Percentiles rank a stretch among this genome's conserved stretches.
phyloP scores from a whole-genome alignment of 2,329 filamentous ascomycete genomes.

The Paraphaeosphaeria sporulosa region DNA sequence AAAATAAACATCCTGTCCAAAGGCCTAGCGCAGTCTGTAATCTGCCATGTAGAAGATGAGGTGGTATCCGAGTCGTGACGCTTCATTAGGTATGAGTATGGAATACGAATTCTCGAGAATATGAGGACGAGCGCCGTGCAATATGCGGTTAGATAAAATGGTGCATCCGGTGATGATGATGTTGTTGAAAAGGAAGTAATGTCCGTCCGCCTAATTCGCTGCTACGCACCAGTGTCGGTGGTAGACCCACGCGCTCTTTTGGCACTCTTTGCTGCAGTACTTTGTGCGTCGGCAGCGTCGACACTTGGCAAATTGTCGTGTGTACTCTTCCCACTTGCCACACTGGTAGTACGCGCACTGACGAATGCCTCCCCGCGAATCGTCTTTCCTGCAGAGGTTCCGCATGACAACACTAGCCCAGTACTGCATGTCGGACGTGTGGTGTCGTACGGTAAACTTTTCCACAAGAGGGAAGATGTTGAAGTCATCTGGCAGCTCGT shows the following conservation, averaged over 20 bases:
- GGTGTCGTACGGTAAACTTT: slow-evolving; percentile 95
- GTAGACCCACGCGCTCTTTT: slow-evolving; percentile 98
- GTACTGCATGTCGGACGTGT: slow-evolving; percentile 98
- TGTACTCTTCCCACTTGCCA: slow-evolving; percentile 97
- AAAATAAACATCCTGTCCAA: slow-evolving; percentile 35
- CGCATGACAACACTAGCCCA: slow-evolving; percentile 99
- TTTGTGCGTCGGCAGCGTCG: slow-evolving; percentile 94
- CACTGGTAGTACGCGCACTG: slow-evolving; percentile 99
- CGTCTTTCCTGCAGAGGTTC: slow-evolving; percentile 97
- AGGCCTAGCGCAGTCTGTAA: slow-evolving; percentile 40
- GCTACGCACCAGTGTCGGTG: slow-evolving; percentile 97
- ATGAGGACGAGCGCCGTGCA: slow-evolving; percentile 50
- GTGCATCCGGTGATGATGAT: slow-evolving; percentile 42
- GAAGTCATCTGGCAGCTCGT: slow-evolving; percentile 89
- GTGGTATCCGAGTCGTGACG: slow-evolving; percentile 49
- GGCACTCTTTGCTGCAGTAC: slow-evolving; percentile 99
- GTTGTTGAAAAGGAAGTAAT: slow-evolving; percentile 36
- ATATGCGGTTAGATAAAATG: slow-evolving; percentile 50
- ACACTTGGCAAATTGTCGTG: slow-evolving; percentile 97
- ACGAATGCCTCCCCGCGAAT: slow-evolving; percentile 89
- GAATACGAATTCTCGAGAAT: slow-evolving; percentile 42
- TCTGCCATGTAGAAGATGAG: slow-evolving; percentile 33
- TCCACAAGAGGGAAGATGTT: slow-evolving; percentile 99
- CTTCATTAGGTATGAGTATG: slow-evolving; percentile 50
- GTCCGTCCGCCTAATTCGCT: slow-evolving; percentile 57